Conservation (phyloP, 1,139 yeast genomes). For the Suhomyces taliae region DNA sequence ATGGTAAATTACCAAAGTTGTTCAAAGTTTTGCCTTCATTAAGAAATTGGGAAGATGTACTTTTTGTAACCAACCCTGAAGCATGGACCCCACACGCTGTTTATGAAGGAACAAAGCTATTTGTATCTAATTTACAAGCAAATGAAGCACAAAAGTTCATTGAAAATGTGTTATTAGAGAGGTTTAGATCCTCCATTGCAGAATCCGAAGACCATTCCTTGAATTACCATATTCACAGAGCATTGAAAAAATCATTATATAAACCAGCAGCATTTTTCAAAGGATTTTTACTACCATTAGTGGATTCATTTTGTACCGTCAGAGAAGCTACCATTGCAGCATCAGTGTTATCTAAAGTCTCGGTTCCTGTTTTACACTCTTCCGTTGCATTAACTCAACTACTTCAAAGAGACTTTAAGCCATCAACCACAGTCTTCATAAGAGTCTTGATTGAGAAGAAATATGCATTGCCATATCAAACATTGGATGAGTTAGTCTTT, state of each 20-base stretch:
- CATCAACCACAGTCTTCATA: slow-evolving; percentile 88
- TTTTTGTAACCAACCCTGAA: slow-evolving; percentile 89
- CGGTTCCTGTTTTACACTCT: slow-evolving; percentile 93
- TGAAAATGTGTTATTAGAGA: slow-evolving; percentile 70
- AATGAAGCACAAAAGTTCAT: slow-evolving; percentile 87
- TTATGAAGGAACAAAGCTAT: slow-evolving; percentile 90
- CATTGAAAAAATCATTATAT: slow-evolving; percentile 87
- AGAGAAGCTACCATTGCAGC: slow-evolving; percentile 96
- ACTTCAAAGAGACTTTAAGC: slow-evolving; percentile 79
- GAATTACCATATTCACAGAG: slow-evolving; percentile 89
- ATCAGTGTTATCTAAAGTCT: slow-evolving; percentile 82
- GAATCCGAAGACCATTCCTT: slow-evolving; percentile 67
- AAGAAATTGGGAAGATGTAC: slow-evolving; percentile 92
- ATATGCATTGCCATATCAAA: slow-evolving; percentile 95
- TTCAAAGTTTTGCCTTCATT: slow-evolving; percentile 93
- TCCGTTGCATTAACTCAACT: slow-evolving; percentile 91
- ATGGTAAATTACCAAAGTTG: slow-evolving; percentile 92
- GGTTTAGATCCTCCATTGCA: slow-evolving; percentile 82
- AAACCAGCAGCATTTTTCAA: slow-evolving; percentile 98
- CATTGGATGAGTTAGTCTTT: slow-evolving; percentile 92
- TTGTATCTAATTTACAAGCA: slow-evolving; percentile 86
- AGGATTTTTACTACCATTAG: slow-evolving; percentile 89
- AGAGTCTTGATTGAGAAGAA: slow-evolving; percentile 88
- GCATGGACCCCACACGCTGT: slow-evolving; percentile 96
- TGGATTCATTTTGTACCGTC: slow-evolving; percentile 79